Evolutionary conservation across 768 basidiomycete genomes (phyloP).

Genomic region (Mycena galericulata): DNA sequence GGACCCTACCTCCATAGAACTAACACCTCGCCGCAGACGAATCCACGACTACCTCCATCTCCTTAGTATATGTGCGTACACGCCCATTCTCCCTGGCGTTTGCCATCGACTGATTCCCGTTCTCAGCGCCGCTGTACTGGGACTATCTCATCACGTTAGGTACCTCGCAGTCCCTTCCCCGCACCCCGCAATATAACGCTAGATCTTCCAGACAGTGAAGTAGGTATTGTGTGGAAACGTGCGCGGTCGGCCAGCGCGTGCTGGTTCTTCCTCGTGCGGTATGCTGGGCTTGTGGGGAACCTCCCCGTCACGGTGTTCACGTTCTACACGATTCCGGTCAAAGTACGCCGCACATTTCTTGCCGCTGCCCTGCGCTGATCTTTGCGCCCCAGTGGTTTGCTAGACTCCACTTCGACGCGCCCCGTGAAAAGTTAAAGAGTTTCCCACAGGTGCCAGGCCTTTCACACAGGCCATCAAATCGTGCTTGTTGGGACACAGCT

Average conservation of each 20-base stretch:
- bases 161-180: background rate
- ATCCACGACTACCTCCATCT: conserved; percentile 10
- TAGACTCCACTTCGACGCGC: background rate
- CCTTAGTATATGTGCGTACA: conserved; percentile 8
- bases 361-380: background rate
- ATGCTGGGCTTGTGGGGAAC: conserved; percentile 13
- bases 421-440: too few relatives aligned
- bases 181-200: too few relatives aligned
- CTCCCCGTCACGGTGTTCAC: conserved; percentile 17
- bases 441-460: conserved; percentile 12
- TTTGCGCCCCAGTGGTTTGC: background rate
- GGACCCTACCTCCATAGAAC: background rate
- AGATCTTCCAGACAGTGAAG: conserved; percentile 13
- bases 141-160: conserved; percentile 15
- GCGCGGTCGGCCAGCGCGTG: background rate
- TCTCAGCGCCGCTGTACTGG: conserved; percentile 9
- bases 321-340: background rate
- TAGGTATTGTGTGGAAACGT: conserved; percentile 19
- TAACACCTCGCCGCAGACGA: background rate
- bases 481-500: conserved; percentile 23
- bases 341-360: background rate
- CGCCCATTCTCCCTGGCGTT: background rate
- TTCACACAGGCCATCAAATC: conserved; percentile 13
- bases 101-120: background rate
- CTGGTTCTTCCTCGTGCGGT: conserved; percentile 23